Base-by-base conservation (phyloP, 805 yeast genomes). In the Hanseniaspora nectarophila region DNA sequence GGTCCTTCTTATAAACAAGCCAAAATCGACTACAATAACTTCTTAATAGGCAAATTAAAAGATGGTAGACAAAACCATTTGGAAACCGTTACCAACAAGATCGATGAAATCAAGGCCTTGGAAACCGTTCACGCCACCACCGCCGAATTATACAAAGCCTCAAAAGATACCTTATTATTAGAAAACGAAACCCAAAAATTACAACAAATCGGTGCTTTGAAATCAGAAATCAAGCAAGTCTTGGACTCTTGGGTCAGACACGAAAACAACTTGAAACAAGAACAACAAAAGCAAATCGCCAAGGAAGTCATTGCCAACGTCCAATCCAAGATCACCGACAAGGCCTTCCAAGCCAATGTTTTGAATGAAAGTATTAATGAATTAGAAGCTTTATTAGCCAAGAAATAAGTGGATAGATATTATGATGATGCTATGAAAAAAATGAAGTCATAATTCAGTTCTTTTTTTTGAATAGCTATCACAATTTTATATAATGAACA, bases 201-300 rank as follows among this genome's bases (percentile, higher is more conserved):
- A 69, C 84, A 88, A 76, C 98, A 92, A 77, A 72, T 81, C 67
- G 88, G 86, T 60, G 88, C 81, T 57, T 78, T 88, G 60, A 90
- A 95, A 54, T 62, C 74, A 57, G 95, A 88, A 76, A 97, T 97
- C 65, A 88, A 85, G 75, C 73, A 92, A 54, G 95, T 90, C 56
- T 80, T 92, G 67, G 98, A 92, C 73, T 87, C 97, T 15, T 92
- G 98, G 98, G 97, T 89, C 63, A 86, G 97, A 80, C 85, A 85
- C 72, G 98, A 92, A 77, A 83, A 86, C 61, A 88, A 87, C 68
- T 92, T 89, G 61, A 90, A 97, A 76, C 95, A 87, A 76, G 73
- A 80, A 67, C 95, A 92, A 77, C 98, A 92, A 77, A 78, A 81
- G 71, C 95, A 86, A 71, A 81, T 92, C 64, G 80, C 94, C 60